Conservation (phyloP, 2,329 filamentous ascomycete genomes). For the Alternaria sp. region DNA sequence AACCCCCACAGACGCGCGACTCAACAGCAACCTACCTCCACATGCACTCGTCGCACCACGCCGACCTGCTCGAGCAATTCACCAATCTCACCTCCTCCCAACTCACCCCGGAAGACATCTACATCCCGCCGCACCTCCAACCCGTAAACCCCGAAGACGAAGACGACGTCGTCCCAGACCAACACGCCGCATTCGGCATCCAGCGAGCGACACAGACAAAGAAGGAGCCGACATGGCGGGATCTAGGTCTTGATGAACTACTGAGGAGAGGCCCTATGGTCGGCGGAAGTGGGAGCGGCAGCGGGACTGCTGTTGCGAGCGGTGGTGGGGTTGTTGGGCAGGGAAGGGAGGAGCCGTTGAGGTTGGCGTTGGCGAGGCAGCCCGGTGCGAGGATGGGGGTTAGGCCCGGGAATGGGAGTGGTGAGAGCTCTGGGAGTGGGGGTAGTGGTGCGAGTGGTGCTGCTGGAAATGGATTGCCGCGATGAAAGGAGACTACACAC, state of each 20-base stretch:
- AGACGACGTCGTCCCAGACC: conserved; percentile 86
- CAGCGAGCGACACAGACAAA: conserved; percentile 76
- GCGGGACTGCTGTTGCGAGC: conserved; percentile 12
- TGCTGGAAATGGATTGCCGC: conserved; percentile 43
- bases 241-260: conserved; percentile 74
- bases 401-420: conserved; percentile 10
- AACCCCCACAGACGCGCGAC: conserved; percentile 66
- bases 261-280: conserved; percentile 66
- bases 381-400: conserved; percentile 30
- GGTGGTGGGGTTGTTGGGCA: conserved; percentile 2
- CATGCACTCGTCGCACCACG: conserved; percentile 73
- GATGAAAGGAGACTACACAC: conserved; percentile 23
- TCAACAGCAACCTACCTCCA: conserved; percentile 77
- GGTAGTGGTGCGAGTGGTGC: conserved; percentile 15
- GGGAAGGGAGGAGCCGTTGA: conserved; percentile 35
- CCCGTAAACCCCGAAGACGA: conserved; percentile 87
- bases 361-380: conserved; percentile 40
- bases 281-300: conserved; percentile 12
- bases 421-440: conserved; percentile 14
- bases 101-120: conserved; percentile 70
- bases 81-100: conserved; percentile 44
- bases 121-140: conserved; percentile 79
- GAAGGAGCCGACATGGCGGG: conserved; percentile 78
- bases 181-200: conserved; percentile 87
- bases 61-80: conserved; percentile 75